These are phyloP conservation scores for Kazachstania bromeliacearum DNA, from an alignment of 805 yeast species.

Conservation along the genomic window DNA sequence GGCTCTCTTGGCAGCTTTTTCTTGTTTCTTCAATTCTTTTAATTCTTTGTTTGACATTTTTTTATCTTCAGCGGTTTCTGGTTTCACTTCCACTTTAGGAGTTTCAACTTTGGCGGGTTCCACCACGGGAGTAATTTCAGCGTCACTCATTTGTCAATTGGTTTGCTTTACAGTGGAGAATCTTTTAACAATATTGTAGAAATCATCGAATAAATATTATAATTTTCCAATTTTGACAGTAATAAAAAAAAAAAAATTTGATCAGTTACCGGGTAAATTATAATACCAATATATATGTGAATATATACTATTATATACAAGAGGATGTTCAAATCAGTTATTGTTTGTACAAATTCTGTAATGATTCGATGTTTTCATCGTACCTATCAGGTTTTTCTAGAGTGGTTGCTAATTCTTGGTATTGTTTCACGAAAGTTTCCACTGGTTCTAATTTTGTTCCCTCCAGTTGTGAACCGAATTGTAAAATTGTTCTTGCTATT, in stretches of 20 bases:
- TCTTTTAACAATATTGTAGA: no score
- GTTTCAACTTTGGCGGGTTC: background rate
- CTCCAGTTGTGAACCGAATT: background rate
- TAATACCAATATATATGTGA: no score
- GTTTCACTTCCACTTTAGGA: slow-evolving; percentile 1
- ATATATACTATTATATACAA: no score
- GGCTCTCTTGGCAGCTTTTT: slow-evolving; percentile 87
- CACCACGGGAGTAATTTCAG: background rate
- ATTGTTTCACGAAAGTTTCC: background rate
- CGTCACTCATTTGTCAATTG: background rate
- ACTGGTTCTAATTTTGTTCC: background rate
- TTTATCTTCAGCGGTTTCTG: slow-evolving; percentile 13
- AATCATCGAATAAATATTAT: no score
- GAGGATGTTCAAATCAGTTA: no score
- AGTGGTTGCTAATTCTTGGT: no score
- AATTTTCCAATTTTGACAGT: no score
- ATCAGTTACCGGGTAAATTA: no score
- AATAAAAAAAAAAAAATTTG: no score
- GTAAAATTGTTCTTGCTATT: background rate
- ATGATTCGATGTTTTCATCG: background rate
- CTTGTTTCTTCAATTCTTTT: slow-evolving; percentile 80
- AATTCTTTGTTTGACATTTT: slow-evolving; percentile 65
- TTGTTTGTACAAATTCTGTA: background rate
- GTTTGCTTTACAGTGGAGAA: background rate
- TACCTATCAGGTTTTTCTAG: background rate